These are phyloP conservation scores for Hymenoscyphus albidus DNA, from an alignment of 2,329 filamentous ascomycete genomes.

Conservation along the genomic window DNA sequence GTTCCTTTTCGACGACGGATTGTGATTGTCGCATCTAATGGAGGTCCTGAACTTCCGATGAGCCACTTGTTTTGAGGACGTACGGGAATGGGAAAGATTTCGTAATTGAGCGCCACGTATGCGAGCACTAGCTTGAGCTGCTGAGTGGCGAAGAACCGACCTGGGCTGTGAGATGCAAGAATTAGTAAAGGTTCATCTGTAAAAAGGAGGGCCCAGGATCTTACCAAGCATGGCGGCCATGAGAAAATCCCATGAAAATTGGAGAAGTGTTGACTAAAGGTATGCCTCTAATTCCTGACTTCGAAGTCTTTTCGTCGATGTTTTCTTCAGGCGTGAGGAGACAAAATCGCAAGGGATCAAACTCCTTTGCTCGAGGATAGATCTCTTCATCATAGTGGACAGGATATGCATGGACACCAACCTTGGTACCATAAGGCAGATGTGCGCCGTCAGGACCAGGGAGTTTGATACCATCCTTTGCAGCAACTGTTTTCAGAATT, in stretches of 20 bases:
- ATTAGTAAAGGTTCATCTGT: slow-evolving; percentile 19
- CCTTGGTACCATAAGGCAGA: slow-evolving; percentile 37
- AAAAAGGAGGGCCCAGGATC: slow-evolving; percentile 8
- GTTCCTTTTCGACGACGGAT: slow-evolving; percentile 25
- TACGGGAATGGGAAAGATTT: slow-evolving; percentile 24
- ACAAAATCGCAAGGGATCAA: slow-evolving; percentile 24
- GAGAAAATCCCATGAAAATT: slow-evolving; percentile 31
- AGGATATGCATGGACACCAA: slow-evolving; percentile 31
- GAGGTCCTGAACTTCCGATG: slow-evolving; percentile 31
- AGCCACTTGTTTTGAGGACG: slow-evolving; percentile 36
- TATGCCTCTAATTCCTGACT: slow-evolving; percentile 20
- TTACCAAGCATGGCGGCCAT: slow-evolving; percentile 34
- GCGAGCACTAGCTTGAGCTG: slow-evolving; percentile 29
- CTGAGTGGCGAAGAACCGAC: slow-evolving; percentile 26
- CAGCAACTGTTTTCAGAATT: slow-evolving; percentile 31
- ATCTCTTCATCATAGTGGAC: slow-evolving; percentile 24
- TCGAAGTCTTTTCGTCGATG: not conserved
- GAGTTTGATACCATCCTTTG: slow-evolving; percentile 41
- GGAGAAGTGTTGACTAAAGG: slow-evolving; percentile 28
- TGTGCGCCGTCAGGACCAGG: slow-evolving; percentile 22
- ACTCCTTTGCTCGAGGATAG: slow-evolving; percentile 18
- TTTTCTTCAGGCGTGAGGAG: not conserved
- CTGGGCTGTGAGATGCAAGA: slow-evolving; percentile 21
- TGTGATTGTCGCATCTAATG: slow-evolving; percentile 32
- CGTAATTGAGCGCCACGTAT: slow-evolving; percentile 27